phyloP scores from a whole-genome alignment of 1,284 basidiomycete species.

The Volvariella surrecta region DNA sequence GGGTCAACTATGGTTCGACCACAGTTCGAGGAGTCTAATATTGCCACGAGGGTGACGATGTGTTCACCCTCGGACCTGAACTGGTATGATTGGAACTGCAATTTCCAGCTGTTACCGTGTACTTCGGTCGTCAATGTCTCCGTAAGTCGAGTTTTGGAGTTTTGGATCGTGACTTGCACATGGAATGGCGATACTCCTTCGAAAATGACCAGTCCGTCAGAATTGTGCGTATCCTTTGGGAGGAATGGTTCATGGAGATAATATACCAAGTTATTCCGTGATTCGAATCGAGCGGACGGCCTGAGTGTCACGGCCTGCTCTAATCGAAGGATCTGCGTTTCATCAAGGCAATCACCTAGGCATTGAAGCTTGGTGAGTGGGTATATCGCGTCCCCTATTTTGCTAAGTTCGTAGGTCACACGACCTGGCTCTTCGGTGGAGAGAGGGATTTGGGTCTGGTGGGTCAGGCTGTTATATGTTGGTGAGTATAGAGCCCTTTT shows the following conservation, averaged over 20 bases:
- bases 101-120: not conserved
- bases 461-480: not conserved
- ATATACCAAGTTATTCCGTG: not conserved
- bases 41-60: slow-evolving; percentile 1
- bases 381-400: not conserved
- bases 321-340: not conserved
- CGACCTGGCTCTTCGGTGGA: not conserved
- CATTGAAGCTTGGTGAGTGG: not conserved
- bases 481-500: not conserved
- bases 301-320: not conserved
- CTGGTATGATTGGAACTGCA: not conserved
- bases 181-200: not conserved
- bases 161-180: not conserved
- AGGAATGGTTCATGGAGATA: not conserved
- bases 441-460: not conserved
- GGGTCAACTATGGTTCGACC: not conserved
- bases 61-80: not conserved
- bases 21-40: not conserved
- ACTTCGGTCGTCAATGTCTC: not conserved
- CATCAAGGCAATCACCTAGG: not conserved
- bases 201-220: not conserved
- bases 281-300: not conserved
- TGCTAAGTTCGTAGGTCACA: not conserved
- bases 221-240: not conserved
- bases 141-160: not conserved